Evolutionary conservation across 1,139 yeast genomes (phyloP).

Genomic region (Hansenula lynferdii): DNA sequence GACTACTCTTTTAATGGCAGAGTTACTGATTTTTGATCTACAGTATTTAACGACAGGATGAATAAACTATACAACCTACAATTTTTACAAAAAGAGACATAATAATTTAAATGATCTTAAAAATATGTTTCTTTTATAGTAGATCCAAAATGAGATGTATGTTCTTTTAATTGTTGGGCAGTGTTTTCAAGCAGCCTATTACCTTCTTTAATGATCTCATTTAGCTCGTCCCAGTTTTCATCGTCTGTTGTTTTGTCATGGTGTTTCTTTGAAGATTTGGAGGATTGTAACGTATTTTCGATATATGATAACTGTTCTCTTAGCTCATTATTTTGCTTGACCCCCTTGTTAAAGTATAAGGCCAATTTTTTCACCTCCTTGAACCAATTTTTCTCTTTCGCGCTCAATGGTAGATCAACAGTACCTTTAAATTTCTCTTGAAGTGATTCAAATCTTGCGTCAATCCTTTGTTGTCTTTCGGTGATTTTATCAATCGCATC

Average conservation of each 20-base stretch:
- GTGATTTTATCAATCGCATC: slow-evolving; percentile 10
- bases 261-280: not conserved
- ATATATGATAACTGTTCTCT: slow-evolving; percentile 21
- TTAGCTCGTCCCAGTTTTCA: slow-evolving; percentile 15
- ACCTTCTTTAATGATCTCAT: slow-evolving; percentile 13
- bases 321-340: slow-evolving; percentile 18
- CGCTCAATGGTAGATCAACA: slow-evolving; percentile 29
- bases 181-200: slow-evolving; percentile 11
- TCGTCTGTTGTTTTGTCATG: not conserved
- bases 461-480: slow-evolving; percentile 28
- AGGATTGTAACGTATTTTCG: slow-evolving; percentile 12
- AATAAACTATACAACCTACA: too few species aligned
- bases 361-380: slow-evolving; percentile 34
- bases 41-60: not conserved
- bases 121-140: not conserved
- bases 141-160: slow-evolving; percentile 8
- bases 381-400: slow-evolving; percentile 40
- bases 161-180: slow-evolving; percentile 6
- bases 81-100: too few species aligned
- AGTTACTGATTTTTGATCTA: slow-evolving; percentile 80
- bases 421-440: slow-evolving; percentile 21
- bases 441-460: slow-evolving; percentile 28
- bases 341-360: slow-evolving; percentile 25
- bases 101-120: too few species aligned
- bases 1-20: slow-evolving; percentile 97